Base-by-base conservation (phyloP, 179 eudicot genomes). In the Patellifolia procumbens region DNA sequence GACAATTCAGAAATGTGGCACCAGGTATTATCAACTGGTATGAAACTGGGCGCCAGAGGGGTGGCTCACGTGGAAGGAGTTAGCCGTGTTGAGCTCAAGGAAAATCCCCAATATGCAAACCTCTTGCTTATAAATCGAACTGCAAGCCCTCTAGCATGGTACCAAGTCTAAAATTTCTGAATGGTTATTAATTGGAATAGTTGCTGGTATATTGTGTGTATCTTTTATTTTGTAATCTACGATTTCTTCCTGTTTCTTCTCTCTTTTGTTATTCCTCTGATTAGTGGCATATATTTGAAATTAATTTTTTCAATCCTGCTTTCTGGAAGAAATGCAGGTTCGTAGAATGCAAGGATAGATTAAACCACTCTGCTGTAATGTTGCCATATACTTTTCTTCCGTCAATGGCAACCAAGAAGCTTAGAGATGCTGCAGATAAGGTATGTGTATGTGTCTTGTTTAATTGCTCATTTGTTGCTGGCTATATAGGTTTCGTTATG, bases 331-430 rank as follows among this genome's bases (percentile, higher is more conserved):
- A 74, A 51, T 86, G 42, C 88, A 95, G 99, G 99, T 95, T 95
- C 83, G 82, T 82, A 86, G 99, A 95, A 79, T 95, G 99, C 92
- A 95, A 91, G 86, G 97, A 95, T 82, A 83, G 99, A 69, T 89
- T 89, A 66, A 89, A 92, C 78, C 96, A 76, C 61, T 89, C 88
- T 79, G 79, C 93, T 60, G 66, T 95, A 65, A 20, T 80, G 86
- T 83, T 95, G 87, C 89, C 97, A 45, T 83, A 91, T 84, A 82
- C 91, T 68, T 92, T 88, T 86, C 97, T 95, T 71, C 99, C 99
- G 58, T 90, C 97, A 67, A 89, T 89, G 97, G 97, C 97, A 63
- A 85, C 97, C 56, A 90, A 95, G 86, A 91, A 87, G 76, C 90
- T 95, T 26, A 83, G 90, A 72, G 90, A 85, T 81, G 89, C 88